Conservation (phyloP, 2,329 filamentous ascomycete species). For the Colletotrichum salicis region DNA sequence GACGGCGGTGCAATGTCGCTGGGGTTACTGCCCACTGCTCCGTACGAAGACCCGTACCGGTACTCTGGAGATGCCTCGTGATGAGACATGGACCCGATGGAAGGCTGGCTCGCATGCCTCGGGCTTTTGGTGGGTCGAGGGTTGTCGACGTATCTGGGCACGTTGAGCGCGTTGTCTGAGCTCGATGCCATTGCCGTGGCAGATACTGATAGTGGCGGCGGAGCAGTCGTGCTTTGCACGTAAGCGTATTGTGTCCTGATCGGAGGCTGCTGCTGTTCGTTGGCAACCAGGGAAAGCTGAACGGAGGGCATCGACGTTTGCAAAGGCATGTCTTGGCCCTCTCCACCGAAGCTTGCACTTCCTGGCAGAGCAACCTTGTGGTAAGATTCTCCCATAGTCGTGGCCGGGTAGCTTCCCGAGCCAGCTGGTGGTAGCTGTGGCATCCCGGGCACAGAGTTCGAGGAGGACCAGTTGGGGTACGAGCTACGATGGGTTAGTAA, state of each 20-base stretch:
- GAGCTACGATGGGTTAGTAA: slow-evolving; percentile 52
- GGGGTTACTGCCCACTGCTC: slow-evolving; percentile 46
- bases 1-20: slow-evolving; percentile 46
- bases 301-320: slow-evolving; percentile 65
- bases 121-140: slow-evolving; percentile 67
- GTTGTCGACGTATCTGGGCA: slow-evolving; percentile 69
- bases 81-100: slow-evolving; percentile 60
- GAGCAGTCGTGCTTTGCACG: slow-evolving; percentile 60
- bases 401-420: slow-evolving; percentile 59
- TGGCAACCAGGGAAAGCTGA: slow-evolving; percentile 60
- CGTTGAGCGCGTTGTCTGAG: slow-evolving; percentile 59
- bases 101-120: slow-evolving; percentile 64
- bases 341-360: slow-evolving; percentile 57
- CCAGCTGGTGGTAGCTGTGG: slow-evolving; percentile 60
- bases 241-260: slow-evolving; percentile 68
- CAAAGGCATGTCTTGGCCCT: slow-evolving; percentile 64
- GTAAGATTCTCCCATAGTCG: slow-evolving; percentile 64
- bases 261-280: slow-evolving; percentile 58
- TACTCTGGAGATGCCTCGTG: slow-evolving; percentile 65
- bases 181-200: slow-evolving; percentile 46
- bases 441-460: slow-evolving; percentile 53
- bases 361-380: slow-evolving; percentile 64
- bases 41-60: slow-evolving; percentile 63
- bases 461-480: slow-evolving; percentile 66
- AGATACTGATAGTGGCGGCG: slow-evolving; percentile 60